phyloP scores from a whole-genome alignment of 2,329 filamentous ascomycete genomes.

The Colletotrichum camelliae region DNA sequence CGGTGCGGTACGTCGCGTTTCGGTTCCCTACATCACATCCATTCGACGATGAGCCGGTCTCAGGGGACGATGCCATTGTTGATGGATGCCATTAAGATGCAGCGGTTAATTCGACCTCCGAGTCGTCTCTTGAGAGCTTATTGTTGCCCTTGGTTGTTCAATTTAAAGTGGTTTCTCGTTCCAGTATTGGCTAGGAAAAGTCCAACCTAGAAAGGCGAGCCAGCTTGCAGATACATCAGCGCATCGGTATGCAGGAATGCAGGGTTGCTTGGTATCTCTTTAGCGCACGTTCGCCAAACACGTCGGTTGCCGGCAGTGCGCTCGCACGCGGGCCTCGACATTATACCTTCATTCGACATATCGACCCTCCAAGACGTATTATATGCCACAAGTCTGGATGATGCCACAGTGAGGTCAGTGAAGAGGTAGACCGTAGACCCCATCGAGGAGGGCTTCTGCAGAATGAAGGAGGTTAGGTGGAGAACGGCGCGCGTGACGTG shows the following conservation, averaged over 20 bases:
- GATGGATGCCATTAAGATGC: background rate
- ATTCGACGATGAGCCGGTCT: background rate
- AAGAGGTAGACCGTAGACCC: background rate
- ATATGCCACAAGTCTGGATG: constrained; percentile 7
- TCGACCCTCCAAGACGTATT: background rate
- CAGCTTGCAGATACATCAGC: background rate
- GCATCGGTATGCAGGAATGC: background rate
- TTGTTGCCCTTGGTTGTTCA: background rate
- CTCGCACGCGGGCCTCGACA: background rate
- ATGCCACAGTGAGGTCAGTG: constrained; percentile 20
- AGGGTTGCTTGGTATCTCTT: background rate
- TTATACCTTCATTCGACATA: background rate
- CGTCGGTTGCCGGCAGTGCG: constrained; percentile 15
- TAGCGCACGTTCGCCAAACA: background rate
- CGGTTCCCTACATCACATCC: background rate
- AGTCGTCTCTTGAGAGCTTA: background rate
- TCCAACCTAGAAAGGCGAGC: background rate
- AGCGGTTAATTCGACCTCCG: background rate
- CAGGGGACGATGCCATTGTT: background rate
- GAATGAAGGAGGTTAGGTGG: background rate
- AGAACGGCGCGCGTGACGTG: constrained; percentile 12
- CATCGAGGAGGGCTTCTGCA: background rate
- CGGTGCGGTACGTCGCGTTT: background rate
- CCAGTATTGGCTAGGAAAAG: background rate
- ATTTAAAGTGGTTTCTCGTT: background rate